These are phyloP conservation scores for Piromyces sp. DNA, from an alignment of 192 early-diverging fungal genomes.

Conservation along the genomic window DNA sequence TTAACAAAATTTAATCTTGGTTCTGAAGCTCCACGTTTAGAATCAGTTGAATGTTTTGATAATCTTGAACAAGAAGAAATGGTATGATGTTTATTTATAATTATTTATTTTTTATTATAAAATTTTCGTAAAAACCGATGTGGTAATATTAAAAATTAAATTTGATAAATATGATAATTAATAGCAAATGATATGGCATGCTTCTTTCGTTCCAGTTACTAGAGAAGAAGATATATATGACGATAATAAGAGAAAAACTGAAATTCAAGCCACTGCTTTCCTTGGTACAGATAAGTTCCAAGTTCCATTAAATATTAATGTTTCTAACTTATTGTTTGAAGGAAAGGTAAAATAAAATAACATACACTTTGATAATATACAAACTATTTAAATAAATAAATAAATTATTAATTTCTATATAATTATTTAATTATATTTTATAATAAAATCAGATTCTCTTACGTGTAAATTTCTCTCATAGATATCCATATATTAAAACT, in stretches of 20 bases:
- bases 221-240: background rate
- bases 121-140: no score
- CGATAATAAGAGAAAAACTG: background rate
- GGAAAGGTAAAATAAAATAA: background rate
- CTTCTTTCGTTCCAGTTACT: background rate
- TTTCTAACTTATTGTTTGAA: background rate
- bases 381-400: no score
- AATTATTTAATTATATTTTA: no score
- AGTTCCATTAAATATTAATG: background rate
- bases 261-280: background rate
- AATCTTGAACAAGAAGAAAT: background rate
- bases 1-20: background rate
- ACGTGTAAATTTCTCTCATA: background rate
- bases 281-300: background rate
- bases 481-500: background rate
- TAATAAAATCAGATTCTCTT: background rate
- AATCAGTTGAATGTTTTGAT: background rate
- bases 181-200: background rate
- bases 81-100: no score
- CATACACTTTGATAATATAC: no score
- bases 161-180: no score
- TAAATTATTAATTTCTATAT: no score
- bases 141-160: no score
- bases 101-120: no score
- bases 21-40: background rate